These are phyloP conservation scores for Brachypodium distachyon DNA, from an alignment of 202 grass and related monocot species.

Conservation along the genomic window DNA sequence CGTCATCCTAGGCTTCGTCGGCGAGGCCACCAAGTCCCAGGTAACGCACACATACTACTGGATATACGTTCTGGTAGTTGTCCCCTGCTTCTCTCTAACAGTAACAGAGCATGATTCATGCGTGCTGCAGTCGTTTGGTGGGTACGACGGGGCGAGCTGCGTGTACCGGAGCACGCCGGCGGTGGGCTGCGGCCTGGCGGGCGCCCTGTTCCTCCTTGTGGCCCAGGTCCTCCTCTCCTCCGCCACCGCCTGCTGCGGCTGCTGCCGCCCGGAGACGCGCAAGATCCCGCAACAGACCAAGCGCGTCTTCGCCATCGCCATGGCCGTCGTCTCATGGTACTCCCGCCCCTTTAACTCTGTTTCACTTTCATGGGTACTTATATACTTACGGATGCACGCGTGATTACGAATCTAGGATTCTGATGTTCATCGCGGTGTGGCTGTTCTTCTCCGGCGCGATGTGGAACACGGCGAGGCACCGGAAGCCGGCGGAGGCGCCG, in stretches of 20 bases:
- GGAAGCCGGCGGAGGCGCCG: neutral
- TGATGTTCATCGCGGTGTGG: neutral
- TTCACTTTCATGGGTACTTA: no score
- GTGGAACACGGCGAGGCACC: neutral
- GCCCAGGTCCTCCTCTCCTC: neutral
- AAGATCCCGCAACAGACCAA: neutral
- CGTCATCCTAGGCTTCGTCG: conserved; percentile 20
- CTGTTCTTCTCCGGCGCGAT: neutral
- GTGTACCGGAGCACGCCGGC: conserved; percentile 18
- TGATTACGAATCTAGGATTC: conserved; percentile 23
- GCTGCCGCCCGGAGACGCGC: neutral
- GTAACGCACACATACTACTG: no score
- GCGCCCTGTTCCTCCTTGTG: neutral
- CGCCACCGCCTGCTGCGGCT: conserved; percentile 13
- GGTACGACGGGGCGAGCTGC: neutral
- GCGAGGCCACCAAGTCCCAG: neutral
- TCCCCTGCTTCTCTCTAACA: neutral
- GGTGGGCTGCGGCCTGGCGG: neutral
- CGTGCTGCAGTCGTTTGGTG: neutral
- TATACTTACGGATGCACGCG: no score
- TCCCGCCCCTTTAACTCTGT: no score
- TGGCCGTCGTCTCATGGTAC: conserved; percentile 24
- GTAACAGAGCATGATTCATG: neutral
- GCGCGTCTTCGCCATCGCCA: neutral
- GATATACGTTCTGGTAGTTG: no score